Percentiles rank a stretch among this genome's conserved stretches.
Conservation (phyloP, 2,329 filamentous ascomycete genomes). For the Hypoxylon sp. region DNA sequence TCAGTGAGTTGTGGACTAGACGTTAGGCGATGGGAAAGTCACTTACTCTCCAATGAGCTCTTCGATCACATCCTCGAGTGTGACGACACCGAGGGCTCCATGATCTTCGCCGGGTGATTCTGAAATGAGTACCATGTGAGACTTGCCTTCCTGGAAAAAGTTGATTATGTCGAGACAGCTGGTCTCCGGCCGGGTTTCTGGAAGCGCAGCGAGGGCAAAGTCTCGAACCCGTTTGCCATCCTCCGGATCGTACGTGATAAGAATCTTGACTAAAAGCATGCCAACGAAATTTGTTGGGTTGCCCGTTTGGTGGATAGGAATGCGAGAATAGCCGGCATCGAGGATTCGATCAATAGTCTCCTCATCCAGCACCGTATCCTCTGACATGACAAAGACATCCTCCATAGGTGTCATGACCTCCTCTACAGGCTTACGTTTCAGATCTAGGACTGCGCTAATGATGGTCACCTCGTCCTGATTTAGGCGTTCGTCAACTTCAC, state of each 20-base stretch:
- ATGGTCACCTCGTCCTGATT: conserved; percentile 99
- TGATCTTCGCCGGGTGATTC: conserved; percentile 89
- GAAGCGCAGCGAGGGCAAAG: conserved; percentile 91
- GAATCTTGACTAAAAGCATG: conserved; percentile 97
- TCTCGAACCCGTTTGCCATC: conserved; percentile 88
- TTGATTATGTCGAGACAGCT: conserved; percentile 99
- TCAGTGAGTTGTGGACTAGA: conserved; percentile 29
- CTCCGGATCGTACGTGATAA: conserved; percentile 98
- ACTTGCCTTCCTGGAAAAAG: conserved; percentile 99
- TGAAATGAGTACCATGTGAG: conserved; percentile 97
- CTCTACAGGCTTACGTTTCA: conserved; percentile 95
- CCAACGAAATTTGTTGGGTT: conserved; percentile 91
- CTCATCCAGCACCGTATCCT: conserved; percentile 92
- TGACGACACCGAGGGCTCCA: conserved; percentile 93
- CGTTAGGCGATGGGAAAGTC: not conserved
- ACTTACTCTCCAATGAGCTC: conserved; percentile 96
- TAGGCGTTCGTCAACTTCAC: conserved; percentile 85
- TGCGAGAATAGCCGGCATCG: conserved; percentile 93
- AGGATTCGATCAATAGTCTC: conserved; percentile 94
- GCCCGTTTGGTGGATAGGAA: conserved; percentile 90
- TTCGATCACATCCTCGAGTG: conserved; percentile 97
- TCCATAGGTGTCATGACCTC: conserved; percentile 99
- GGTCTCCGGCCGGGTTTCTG: conserved; percentile 93
- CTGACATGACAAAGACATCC: conserved; percentile 96
- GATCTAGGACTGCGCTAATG: conserved; percentile 93